phyloP scores from a whole-genome alignment of 2,329 filamentous ascomycete species.

The Salinomyces thailandicus region DNA sequence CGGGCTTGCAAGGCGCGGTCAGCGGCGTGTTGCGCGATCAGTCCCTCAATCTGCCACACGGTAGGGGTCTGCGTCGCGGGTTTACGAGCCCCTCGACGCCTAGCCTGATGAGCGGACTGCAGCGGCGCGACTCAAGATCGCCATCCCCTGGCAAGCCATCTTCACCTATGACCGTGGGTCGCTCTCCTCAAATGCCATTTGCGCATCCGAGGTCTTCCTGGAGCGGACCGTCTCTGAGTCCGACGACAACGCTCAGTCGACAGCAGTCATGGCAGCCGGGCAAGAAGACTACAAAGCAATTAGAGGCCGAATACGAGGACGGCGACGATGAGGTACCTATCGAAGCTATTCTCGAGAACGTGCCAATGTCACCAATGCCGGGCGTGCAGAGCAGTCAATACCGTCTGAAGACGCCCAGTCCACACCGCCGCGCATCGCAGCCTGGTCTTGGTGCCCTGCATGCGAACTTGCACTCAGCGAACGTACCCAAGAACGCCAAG shows the following conservation, averaged over 20 bases:
- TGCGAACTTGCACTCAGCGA: constrained; percentile 23
- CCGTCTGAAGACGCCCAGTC: constrained; percentile 25
- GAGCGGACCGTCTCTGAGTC: constrained; percentile 6
- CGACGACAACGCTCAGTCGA: constrained; percentile 4
- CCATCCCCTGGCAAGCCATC: constrained; percentile 23
- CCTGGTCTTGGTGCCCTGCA: constrained; percentile 13
- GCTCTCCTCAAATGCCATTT: constrained; percentile 15
- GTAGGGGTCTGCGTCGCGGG: constrained; percentile 29
- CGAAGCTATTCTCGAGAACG: constrained; percentile 68
- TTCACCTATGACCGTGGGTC: constrained; percentile 11
- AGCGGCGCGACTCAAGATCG: constrained; percentile 18
- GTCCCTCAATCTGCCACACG: constrained; percentile 29
- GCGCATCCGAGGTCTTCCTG: constrained; percentile 5
- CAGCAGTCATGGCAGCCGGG: constrained; percentile 56
- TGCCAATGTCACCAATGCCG: constrained; percentile 59
- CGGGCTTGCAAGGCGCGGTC: constrained; percentile 32
- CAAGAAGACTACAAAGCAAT: constrained; percentile 57
- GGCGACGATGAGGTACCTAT: constrained; percentile 67
- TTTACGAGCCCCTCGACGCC: constrained; percentile 29
- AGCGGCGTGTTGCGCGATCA: constrained; percentile 26
- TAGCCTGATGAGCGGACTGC: constrained; percentile 9
- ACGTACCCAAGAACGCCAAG: constrained; percentile 26
- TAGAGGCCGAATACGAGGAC: constrained; percentile 71
- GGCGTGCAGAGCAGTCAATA: constrained; percentile 21
- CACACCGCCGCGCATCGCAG: constrained; percentile 22